phyloP scores from a whole-genome alignment of 768 basidiomycete genomes.

The Lactifluus volemus region DNA sequence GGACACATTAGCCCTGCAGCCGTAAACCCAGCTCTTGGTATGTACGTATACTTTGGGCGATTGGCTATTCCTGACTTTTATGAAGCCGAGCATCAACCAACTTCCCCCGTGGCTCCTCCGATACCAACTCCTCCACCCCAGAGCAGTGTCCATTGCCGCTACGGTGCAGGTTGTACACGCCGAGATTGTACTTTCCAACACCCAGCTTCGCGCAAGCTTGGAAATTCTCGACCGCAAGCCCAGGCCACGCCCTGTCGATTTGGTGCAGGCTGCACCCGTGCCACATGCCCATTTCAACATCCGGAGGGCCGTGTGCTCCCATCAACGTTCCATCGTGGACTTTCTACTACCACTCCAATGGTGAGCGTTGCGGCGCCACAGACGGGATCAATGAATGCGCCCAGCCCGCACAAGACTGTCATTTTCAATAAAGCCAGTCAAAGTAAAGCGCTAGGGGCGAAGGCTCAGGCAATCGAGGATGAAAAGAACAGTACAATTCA shows the following conservation, averaged over 20 bases:
- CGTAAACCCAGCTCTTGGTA: slow-evolving; percentile 51
- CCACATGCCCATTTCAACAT: slow-evolving; percentile 67
- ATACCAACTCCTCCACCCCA: slow-evolving; percentile 25
- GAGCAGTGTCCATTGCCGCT: slow-evolving; percentile 55
- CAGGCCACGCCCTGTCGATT: slow-evolving; percentile 55
- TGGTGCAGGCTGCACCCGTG: slow-evolving; percentile 75
- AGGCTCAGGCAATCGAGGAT: slow-evolving; percentile 60
- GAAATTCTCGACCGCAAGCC: slow-evolving; percentile 5
- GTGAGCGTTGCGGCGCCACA: slow-evolving; percentile 55
- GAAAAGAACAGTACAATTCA: slow-evolving; percentile 54
- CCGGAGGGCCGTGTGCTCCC: slow-evolving; percentile 81
- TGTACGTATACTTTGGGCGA: slow-evolving; percentile 14
- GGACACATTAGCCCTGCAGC: slow-evolving; percentile 86
- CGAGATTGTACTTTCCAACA: slow-evolving; percentile 64
- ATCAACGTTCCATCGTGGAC: slow-evolving; percentile 69
- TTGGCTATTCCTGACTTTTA: background rate
- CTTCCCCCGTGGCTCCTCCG: slow-evolving; percentile 31
- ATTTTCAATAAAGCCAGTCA: slow-evolving; percentile 49
- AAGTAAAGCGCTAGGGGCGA: slow-evolving; percentile 32
- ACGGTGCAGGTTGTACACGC: slow-evolving; percentile 79
- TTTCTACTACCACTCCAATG: slow-evolving; percentile 50
- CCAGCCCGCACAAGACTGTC: slow-evolving; percentile 61
- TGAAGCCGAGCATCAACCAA: slow-evolving; percentile 16
- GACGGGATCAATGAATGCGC: slow-evolving; percentile 53
- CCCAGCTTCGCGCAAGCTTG: slow-evolving; percentile 25